Evolutionary conservation across 2,329 filamentous ascomycete species (phyloP), one percentile per base, ranked within the genome.

Genomic region (Pseudophaeomoniella oleicola): DNA sequence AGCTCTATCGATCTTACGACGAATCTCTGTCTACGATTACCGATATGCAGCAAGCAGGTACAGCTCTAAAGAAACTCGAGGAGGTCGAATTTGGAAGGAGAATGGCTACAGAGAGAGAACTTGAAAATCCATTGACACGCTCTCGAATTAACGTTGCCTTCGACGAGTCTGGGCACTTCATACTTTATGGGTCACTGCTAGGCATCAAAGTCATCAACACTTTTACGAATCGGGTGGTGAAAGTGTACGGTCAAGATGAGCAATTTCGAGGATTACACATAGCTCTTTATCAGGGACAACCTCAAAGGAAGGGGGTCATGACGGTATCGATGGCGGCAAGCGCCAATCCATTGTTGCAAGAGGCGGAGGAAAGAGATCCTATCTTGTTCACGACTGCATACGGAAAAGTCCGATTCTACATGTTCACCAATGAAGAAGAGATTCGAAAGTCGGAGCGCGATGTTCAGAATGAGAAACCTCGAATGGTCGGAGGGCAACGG

Each of bases 251-350:
- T 32, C 81, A 79, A 49, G 88, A 96, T 35, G 90, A 98, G 52
- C 78, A 81, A 30, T 78, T 94, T 49, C 77, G 90, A 16, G 75
- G 85, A 1, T 66, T 96, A 38, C 82, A 87, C 53, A 63, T 98
- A 10, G 74, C 81, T 13, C 61, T 98, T 4, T 98, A 98, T 55
- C 92, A 98, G 64, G 92, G 90, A 32, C 82, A 88, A 46, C 90
- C 90, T 1, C 83, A 93, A 55, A 92, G 88, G 60, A 96, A 96
- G 57, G 82, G 81, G 10, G 64, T 96, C 12, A 82, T 90, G 3
- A 98, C 92, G 0, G 81, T 96, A 16, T 87, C 87, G 45, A 98
- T 98, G 90, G 92, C 90, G 1, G 90, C 92, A 1, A 93, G 84
- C 19, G 81, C 75, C 48, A 98, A 98, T 54, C 90, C 92, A 0